A percentile compares a stretch with the other conserved stretches of the same genome.
phyloP scores from a whole-genome alignment of 192 early-diverging fungal species.

The Coemansia sp. region DNA sequence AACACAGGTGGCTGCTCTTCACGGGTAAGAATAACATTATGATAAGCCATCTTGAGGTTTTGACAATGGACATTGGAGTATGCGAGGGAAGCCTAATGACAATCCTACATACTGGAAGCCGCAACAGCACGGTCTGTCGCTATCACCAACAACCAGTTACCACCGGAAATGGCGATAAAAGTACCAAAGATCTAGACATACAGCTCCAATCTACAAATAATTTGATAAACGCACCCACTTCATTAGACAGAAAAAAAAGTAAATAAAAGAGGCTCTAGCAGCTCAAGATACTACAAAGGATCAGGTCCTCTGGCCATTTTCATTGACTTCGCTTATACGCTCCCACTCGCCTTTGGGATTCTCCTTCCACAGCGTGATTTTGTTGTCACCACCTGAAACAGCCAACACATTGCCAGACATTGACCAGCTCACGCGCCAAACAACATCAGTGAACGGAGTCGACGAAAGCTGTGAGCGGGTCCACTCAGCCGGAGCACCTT shows the following conservation, averaged over 20 bases:
- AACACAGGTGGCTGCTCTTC: neutral
- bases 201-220: neutral
- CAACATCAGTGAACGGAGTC: slow-evolving; percentile 90
- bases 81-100: neutral
- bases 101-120: neutral
- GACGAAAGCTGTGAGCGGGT: slow-evolving; percentile 66
- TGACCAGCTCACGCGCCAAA: slow-evolving; percentile 99
- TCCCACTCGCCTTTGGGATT: slow-evolving; percentile 89
- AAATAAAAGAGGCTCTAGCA: neutral
- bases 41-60: too few species aligned
- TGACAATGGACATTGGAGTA: too few species aligned
- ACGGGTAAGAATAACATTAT: neutral
- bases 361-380: slow-evolving; percentile 96
- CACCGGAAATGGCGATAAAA: neutral
- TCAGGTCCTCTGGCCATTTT: slow-evolving; percentile 39
- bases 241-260: neutral
- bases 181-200: neutral
- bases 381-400: slow-evolving; percentile 95
- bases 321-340: slow-evolving; percentile 73
- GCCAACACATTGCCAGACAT: slow-evolving; percentile 93
- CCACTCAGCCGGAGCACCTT: slow-evolving; percentile 61
- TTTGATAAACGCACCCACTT: too few species aligned
- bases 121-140: neutral
- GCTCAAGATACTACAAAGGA: neutral
- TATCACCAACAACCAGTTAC: neutral